These are phyloP conservation scores for Aciculosporium take DNA, from an alignment of 2,329 filamentous ascomycete species.

Conservation along the genomic window DNA sequence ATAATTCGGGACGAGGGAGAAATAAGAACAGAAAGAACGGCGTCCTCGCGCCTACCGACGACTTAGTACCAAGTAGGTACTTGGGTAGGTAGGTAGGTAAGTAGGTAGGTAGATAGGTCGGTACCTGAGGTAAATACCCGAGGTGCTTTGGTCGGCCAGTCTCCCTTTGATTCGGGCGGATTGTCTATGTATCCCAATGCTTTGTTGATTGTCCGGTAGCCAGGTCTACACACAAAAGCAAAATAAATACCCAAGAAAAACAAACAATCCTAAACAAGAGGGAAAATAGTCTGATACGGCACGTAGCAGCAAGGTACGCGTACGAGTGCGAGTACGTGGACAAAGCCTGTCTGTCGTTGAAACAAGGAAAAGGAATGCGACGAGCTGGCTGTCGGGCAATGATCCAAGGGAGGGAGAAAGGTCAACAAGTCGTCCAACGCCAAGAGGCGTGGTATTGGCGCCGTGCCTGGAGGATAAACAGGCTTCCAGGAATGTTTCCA, in stretches of 20 bases:
- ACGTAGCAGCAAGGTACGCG: neutral
- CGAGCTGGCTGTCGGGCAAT: neutral
- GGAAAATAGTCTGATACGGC: too few relatives aligned
- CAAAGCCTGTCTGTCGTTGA: conserved; percentile 3
- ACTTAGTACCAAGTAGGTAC: too few relatives aligned
- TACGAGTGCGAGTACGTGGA: neutral
- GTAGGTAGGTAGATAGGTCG: too few relatives aligned
- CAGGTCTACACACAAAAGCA: neutral
- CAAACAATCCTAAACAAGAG: too few relatives aligned
- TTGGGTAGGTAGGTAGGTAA: too few relatives aligned
- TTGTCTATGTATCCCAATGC: neutral
- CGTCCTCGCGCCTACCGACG: neutral
- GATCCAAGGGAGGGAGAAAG: conserved; percentile 6
- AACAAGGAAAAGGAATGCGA: conserved; percentile 9
- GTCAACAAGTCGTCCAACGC: too few relatives aligned
- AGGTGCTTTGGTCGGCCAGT: too few relatives aligned
- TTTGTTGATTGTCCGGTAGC: neutral
- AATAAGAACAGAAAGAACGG: neutral
- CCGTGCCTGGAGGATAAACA: conserved; percentile 1
- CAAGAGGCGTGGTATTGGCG: conserved; percentile 3
- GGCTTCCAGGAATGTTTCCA: conserved; percentile 8
- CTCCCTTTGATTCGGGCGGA: too few relatives aligned
- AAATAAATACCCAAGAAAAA: neutral
- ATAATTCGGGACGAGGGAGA: neutral
- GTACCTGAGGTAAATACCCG: too few relatives aligned